Base-by-base conservation (phyloP, 192 early-diverging fungal species). In the Entomortierella chlamydospora region DNA sequence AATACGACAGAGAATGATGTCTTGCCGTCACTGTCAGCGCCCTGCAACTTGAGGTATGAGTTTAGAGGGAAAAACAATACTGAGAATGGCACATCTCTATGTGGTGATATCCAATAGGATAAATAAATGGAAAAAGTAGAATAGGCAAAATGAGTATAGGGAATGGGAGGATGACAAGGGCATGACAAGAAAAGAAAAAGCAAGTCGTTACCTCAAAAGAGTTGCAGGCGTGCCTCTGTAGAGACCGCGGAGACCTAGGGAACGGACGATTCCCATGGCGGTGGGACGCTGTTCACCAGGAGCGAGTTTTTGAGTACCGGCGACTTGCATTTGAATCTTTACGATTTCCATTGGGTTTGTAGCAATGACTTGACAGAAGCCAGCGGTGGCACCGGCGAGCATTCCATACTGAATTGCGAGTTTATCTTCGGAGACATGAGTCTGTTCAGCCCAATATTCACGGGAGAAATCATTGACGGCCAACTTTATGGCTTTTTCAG, bases 301-400 rank as follows among this genome's bases (percentile, higher is more conserved):
- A 0, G 54, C 41, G 43, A 63, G 55, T 41, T 73, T 69, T 61
- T 64, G 77, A 23, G 59, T 5, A 25, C 74, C 74, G 2, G 83
- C 83, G 7, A 85, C 55, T 53, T 88, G 87, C 82, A 88, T 83
- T 45, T 84, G 79, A 66, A 88, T 88, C 69, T 88, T 88, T 61
- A 83, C 83, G 50, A 84, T 84, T 67, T 88, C 87, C 87, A 88
- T 88, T n/a, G 87, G 87, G 66, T 85, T 85, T 23, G 87, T 88
- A 5, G 82, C 87, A 53, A 88, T 83, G 54, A 88, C 87, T 64
- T 88, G 87, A 59, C 84, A 88, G 33, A 83, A 41, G 4, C 87
- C 87, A 11, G 87, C 87, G 0, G 82, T 85, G 12, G 85, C 87
- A 33, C 87, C 87, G 0, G 87, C 43, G 15, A 86, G 26, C 82